Percentiles rank a stretch among this genome's conserved stretches.
Evolutionary conservation across 257 asterid species (phyloP).

Genomic region (Perilla frutescens): DNA sequence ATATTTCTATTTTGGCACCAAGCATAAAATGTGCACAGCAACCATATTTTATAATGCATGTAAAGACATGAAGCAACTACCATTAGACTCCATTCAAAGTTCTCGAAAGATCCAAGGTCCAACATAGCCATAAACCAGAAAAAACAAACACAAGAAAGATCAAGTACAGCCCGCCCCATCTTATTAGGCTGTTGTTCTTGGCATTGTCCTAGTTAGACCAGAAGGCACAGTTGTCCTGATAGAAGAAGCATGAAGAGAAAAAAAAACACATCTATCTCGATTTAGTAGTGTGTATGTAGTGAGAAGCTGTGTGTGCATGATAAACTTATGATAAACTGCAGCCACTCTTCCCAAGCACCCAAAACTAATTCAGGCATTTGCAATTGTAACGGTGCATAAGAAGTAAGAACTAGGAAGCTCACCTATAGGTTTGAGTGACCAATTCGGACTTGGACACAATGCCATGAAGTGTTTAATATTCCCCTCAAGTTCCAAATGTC

Average conservation of each 20-base stretch:
- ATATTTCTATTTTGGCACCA: background rate
- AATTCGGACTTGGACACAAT: slow-evolving; percentile 72
- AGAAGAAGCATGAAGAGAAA: background rate
- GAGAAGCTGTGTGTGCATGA: background rate
- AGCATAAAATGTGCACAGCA: background rate
- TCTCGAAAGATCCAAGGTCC: background rate
- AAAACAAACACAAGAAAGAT: background rate
- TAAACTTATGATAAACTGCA: background rate
- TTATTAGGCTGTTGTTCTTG: background rate
- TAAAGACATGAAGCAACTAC: background rate
- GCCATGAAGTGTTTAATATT: slow-evolving; percentile 95
- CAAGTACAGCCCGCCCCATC: background rate
- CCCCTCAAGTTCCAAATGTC: slow-evolving; percentile 96
- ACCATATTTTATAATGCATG: background rate
- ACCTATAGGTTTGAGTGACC: slow-evolving; percentile 81
- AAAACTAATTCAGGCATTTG: background rate
- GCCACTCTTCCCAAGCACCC: slow-evolving; percentile 7
- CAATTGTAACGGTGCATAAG: background rate
- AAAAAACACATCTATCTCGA: background rate
- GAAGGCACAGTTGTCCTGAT: background rate
- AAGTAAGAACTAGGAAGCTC: too few relatives aligned
- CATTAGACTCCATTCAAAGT: background rate
- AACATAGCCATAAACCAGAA: background rate
- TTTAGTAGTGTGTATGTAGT: background rate
- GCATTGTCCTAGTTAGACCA: background rate